phyloP scores from a whole-genome alignment of 2,329 filamentous ascomycete genomes.

The Colletotrichum liriopes region DNA sequence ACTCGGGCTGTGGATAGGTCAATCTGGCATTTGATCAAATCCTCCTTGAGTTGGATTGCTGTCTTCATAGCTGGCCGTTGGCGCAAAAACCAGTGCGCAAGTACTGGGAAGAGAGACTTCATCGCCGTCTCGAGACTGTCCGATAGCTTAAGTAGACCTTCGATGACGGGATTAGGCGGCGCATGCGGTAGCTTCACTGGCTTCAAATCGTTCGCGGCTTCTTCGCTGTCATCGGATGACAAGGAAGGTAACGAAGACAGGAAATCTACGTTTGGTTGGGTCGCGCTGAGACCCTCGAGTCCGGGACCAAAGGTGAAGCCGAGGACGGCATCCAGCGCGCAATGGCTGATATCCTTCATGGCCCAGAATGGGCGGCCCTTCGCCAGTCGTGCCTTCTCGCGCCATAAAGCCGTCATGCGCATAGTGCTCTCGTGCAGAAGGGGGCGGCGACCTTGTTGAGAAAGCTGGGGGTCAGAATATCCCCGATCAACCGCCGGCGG shows the following conservation, averaged over 20 bases:
- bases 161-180: constrained; percentile 18
- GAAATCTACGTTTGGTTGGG: constrained; percentile 26
- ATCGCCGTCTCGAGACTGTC: constrained; percentile 34
- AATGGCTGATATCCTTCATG: constrained; percentile 50
- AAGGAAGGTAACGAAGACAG: constrained; percentile 14
- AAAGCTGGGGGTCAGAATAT: constrained; percentile 56
- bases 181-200: constrained; percentile 10
- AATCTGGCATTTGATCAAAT: constrained; percentile 12
- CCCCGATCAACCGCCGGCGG: constrained; percentile 53
- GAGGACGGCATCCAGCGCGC: constrained; percentile 52
- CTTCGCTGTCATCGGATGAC: background rate
- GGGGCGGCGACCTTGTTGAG: constrained; percentile 45
- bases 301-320: constrained; percentile 49
- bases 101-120: constrained; percentile 33
- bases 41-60: constrained; percentile 25
- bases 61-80: constrained; percentile 12
- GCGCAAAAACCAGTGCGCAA: constrained; percentile 31
- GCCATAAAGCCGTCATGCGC: constrained; percentile 54
- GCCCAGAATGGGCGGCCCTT: constrained; percentile 51
- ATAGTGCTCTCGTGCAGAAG: constrained; percentile 48
- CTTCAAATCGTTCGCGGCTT: background rate
- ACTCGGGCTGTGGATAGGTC: constrained; percentile 19
- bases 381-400: constrained; percentile 51
- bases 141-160: constrained; percentile 20
- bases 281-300: constrained; percentile 25